A percentile compares a stretch with the other conserved stretches of the same genome.
Evolutionary conservation across 345 rosid genomes (phyloP).

Genomic region (Gossypium australe): DNA sequence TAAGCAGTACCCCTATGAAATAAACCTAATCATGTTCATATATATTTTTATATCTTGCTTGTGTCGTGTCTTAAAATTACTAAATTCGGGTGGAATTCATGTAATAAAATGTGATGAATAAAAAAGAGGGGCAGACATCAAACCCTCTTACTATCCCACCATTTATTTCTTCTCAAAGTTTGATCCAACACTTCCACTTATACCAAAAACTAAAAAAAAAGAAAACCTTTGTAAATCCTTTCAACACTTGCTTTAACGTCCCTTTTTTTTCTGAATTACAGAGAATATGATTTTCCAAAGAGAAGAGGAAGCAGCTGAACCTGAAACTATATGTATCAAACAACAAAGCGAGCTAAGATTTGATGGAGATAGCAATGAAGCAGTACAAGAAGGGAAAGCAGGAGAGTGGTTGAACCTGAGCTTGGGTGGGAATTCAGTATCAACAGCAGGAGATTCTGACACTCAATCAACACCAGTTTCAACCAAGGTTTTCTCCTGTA

Average conservation of each 20-base stretch:
- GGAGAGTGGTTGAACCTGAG: slow-evolving; percentile 64
- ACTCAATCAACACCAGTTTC: slow-evolving; percentile 29
- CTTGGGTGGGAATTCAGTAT: slow-evolving; percentile 38
- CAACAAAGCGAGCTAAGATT: slow-evolving; percentile 14
- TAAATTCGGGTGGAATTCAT: not conserved
- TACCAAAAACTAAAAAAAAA: slow-evolving; percentile 5
- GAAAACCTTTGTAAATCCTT: too few species aligned
- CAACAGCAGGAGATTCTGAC: slow-evolving; percentile 37
- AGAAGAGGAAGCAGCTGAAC: slow-evolving; percentile 26
- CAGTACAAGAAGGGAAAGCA: slow-evolving; percentile 23
- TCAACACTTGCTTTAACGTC: too few species aligned
- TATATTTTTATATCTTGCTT: too few species aligned
- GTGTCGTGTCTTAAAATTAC: not conserved
- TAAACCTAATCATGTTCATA: too few species aligned
- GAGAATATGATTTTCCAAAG: slow-evolving; percentile 38
- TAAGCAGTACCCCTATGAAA: slow-evolving; percentile 30
- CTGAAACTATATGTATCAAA: slow-evolving; percentile 18
- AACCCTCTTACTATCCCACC: slow-evolving; percentile 19
- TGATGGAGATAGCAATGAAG: slow-evolving; percentile 17
- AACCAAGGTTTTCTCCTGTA: slow-evolving; percentile 55
- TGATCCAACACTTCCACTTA: slow-evolving; percentile 27
- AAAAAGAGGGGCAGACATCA: slow-evolving; percentile 1
- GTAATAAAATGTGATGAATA: not conserved
- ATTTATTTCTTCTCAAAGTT: slow-evolving; percentile 28
- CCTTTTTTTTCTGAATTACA: not conserved